Evolutionary conservation across 2,329 filamentous ascomycete species (phyloP).

Genomic region (Fusarium cicatricum): DNA sequence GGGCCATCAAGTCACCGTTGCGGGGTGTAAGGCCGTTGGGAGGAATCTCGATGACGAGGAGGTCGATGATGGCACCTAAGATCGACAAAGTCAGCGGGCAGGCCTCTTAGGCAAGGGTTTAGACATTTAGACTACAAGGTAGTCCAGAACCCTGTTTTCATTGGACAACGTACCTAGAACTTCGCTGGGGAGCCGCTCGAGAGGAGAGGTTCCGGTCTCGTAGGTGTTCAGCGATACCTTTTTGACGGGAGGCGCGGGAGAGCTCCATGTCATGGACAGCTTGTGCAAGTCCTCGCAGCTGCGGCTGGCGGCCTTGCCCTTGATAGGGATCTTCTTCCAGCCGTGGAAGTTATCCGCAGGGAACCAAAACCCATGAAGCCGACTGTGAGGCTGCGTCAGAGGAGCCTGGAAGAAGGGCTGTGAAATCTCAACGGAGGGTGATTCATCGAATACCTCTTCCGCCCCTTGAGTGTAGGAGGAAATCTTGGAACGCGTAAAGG

Average conservation of each 20-base stretch:
- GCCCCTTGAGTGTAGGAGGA: constrained; percentile 62
- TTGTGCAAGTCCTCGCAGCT: constrained; percentile 68
- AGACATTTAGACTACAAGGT: constrained; percentile 13
- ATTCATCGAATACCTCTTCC: constrained; percentile 62
- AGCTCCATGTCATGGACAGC: constrained; percentile 63
- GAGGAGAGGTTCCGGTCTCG: constrained; percentile 59
- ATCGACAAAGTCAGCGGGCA: constrained; percentile 35
- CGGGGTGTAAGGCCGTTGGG: constrained; percentile 77
- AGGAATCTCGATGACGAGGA: constrained; percentile 75
- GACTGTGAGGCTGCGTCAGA: constrained; percentile 63
- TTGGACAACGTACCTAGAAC: constrained; percentile 67
- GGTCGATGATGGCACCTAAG: constrained; percentile 75
- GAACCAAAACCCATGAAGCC: constrained; percentile 65
- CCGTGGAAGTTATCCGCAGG: constrained; percentile 67
- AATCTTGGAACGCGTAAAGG: constrained; percentile 69
- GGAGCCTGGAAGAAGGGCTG: constrained; percentile 59
- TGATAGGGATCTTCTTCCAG: constrained; percentile 69
- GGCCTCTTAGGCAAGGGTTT: constrained; percentile 22
- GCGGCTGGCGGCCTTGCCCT: constrained; percentile 66
- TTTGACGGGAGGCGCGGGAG: constrained; percentile 46
- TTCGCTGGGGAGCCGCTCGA: constrained; percentile 76
- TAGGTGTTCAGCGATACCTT: constrained; percentile 41
- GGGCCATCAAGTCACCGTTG: constrained; percentile 79
- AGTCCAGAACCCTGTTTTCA: constrained; percentile 8
- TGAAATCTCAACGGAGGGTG: constrained; percentile 53